A percentile compares a stretch with the other conserved stretches of the same genome.
These are phyloP conservation scores for Diaporthe citri DNA, from an alignment of 2,329 filamentous ascomycete species.

Conservation along the genomic window DNA sequence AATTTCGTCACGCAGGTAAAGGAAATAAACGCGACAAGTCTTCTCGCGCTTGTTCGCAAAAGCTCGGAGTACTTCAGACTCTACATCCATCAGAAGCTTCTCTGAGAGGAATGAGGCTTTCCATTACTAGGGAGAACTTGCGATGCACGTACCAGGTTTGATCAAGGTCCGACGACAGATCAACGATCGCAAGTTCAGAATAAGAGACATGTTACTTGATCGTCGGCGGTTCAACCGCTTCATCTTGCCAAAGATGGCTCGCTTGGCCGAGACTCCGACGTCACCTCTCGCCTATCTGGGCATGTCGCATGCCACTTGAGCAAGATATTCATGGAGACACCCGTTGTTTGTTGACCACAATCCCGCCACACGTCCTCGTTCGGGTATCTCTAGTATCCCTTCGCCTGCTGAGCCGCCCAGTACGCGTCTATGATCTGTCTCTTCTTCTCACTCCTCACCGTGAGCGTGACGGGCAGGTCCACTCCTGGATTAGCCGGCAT, in stretches of 20 bases:
- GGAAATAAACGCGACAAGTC: not conserved
- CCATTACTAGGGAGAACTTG: not conserved
- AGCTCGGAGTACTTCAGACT: not conserved
- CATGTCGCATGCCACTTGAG: no score
- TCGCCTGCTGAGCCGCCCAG: not conserved
- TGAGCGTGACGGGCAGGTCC: slow-evolving; percentile 17
- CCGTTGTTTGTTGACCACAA: not conserved
- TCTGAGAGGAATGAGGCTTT: not conserved
- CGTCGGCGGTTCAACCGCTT: not conserved
- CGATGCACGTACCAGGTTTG: not conserved
- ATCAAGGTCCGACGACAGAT: not conserved
- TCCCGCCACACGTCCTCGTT: not conserved
- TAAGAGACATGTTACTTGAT: no score
- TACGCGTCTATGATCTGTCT: not conserved
- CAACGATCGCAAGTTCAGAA: not conserved
- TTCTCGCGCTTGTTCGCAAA: no score
- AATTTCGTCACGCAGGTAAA: not conserved
- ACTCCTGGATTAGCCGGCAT: not conserved
- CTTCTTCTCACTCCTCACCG: not conserved
- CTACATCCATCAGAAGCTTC: not conserved
- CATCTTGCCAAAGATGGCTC: not conserved
- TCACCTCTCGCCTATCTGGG: no score
- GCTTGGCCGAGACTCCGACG: no score
- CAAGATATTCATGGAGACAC: not conserved
- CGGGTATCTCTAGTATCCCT: not conserved